Evolutionary conservation across 352 stramenopile genomes (phyloP), one percentile per base, ranked within the genome.

Genomic region (Globisporangium parvum): DNA sequence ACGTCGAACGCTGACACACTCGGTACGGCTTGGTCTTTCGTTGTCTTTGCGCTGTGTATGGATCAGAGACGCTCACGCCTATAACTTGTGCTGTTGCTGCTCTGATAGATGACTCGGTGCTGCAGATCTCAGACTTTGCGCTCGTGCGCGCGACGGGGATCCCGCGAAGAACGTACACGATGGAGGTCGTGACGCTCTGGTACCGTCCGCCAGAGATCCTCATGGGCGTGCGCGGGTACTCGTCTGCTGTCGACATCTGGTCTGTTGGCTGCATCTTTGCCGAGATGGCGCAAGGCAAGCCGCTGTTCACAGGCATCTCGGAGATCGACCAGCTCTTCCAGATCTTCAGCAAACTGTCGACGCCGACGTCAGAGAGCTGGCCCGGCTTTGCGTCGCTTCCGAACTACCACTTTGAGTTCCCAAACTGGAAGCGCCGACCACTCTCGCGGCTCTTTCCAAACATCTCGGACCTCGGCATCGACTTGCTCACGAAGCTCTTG

Each of bases 211-310:
- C 88, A 2, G 88, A 97, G 61, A 90, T 97, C 5, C 63, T 97
- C 18, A 93, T 97, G 80, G 88, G 88, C 17, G 80, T 91, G 8
- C 73, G 81, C n/a, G 80, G 75, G 0, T 94, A 94, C 57, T 93
- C 82, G 8, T 85, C 80, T 0, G 77, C 82, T 6, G 82, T 98
- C 26, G 92, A 98, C 57, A 97, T 98, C 52, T 97, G 91, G 92
- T 98, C 75, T 23, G 78, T 95, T 23, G 97, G 97, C 2, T 98
- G 95, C 60, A 99, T 99, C 41, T 97, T 99, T 71, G 97, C 95
- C 4, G 97, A 99, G 71, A 97, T 99, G 85, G 88, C 97, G 39
- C 85, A 87, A 42, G 71, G 70, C 33, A 84, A 88, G 31, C 84
- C 84, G 23, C 71, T 96, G 0, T 97, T 97, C 51, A 88, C 70